Evolutionary conservation across 306 rosid species (phyloP).

Genomic region (Pterocarpus macrocarpus): DNA sequence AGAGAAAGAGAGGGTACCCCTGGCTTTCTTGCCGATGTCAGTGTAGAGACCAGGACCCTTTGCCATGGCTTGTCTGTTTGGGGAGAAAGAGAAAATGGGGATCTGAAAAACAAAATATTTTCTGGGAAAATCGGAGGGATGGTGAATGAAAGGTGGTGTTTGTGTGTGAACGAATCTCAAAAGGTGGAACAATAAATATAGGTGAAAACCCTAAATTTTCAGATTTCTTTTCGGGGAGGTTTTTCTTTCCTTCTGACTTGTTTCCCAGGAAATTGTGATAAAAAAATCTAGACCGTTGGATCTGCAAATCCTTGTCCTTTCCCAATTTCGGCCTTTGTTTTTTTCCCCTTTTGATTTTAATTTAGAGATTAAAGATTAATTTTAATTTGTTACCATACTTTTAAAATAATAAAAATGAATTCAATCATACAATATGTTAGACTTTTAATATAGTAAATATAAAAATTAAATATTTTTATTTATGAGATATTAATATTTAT

Average conservation of each 20-base stretch:
- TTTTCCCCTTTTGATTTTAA: no score
- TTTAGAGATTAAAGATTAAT: no score
- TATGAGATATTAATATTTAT: no score
- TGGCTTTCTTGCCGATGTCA: constrained; percentile 90
- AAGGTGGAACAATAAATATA: constrained; percentile 14
- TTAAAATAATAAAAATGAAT: no score
- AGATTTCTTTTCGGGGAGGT: constrained; percentile 44
- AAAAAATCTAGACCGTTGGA: constrained; percentile 53
- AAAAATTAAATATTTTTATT: no score
- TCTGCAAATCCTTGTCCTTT: constrained; percentile 2
- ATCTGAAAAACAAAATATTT: constrained; percentile 20
- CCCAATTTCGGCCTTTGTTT: background rate
- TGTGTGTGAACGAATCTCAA: background rate
- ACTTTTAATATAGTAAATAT: no score
- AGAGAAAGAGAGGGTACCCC: constrained; percentile 57
- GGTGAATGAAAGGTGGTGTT: background rate
- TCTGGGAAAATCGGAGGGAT: background rate
- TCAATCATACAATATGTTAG: no score
- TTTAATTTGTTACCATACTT: no score
- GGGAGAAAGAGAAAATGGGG: constrained; percentile 41
- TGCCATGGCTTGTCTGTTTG: constrained; percentile 56
- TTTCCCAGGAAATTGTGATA: background rate
- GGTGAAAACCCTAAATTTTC: constrained; percentile 56
- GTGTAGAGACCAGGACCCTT: constrained; percentile 98
- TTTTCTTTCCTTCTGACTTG: background rate